Evolutionary conservation across 345 rosid genomes (phyloP), one percentile per base, ranked within the genome.

Genomic region (Geranium brycei): DNA sequence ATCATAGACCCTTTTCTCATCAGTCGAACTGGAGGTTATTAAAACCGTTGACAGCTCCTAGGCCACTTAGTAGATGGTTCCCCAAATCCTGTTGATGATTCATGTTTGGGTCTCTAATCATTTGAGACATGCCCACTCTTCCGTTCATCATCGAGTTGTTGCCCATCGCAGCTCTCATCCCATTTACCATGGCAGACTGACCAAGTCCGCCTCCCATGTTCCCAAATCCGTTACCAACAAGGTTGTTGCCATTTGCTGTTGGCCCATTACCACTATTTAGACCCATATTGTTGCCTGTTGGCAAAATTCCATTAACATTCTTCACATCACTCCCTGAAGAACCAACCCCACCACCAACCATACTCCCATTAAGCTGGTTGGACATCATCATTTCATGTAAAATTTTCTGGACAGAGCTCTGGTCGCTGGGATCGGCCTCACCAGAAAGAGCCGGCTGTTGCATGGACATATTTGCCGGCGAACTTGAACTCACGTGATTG

Each of bases 351-450:
- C 28, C 28, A 23, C 28, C 28, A 63, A 38, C 83, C 83, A 84
- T 78, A 59, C 82, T 56, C 31, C 77, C 81, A 55, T 79, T 82
- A 38, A 79, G 77, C 69, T 91, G 92, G 80, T 70, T 70, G 65
- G 87, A 75, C 81, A 85, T 80, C 83, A 90, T 71, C 72, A 87
- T 83, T 12, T 85, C 91, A 31, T 88, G 92, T 60, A 93, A 73
- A 67, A 93, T 79, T 75, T 93, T 93, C 79, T 91, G 92, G 55
- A 90, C 97, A 18, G 96, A 82, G 68, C 88, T 93, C 65, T 78
- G 85, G 66, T 83, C 92, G 41, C 75, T 81, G 4, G 73, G 85
- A 59, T 88, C 95, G 17, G 66, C 82, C 38, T 88, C 95, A 32
- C 74, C 62, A 17, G 85, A 75, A 63, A 76, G 82, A 58, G 82